Conservation (phyloP, 306 rosid genomes). For the Boehmeria nivea region DNA sequence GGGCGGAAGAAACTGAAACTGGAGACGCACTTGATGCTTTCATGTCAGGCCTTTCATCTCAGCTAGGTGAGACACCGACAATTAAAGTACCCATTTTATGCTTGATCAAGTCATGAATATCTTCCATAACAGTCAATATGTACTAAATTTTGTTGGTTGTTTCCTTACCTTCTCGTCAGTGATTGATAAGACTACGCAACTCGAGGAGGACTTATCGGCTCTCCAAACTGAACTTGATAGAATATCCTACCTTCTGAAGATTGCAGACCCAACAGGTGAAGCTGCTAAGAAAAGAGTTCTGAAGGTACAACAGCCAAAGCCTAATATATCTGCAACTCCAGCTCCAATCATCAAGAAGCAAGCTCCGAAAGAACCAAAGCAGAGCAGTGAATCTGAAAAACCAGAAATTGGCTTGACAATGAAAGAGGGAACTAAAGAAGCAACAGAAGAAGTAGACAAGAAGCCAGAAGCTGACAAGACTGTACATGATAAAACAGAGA, state of each 20-base stretch:
- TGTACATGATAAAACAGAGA: constrained; percentile 32
- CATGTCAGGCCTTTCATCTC: constrained; percentile 91
- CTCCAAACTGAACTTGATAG: constrained; percentile 86
- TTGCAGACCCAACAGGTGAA: constrained; percentile 94
- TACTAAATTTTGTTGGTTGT: constrained; percentile 15
- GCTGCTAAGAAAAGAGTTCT: constrained; percentile 76
- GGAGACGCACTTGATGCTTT: constrained; percentile 81
- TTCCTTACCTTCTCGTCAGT: constrained; percentile 54
- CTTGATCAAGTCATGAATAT: neutral
- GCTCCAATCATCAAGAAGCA: constrained; percentile 32
- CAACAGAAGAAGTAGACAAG: constrained; percentile 25
- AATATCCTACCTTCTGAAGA: constrained; percentile 69
- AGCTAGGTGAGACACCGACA: constrained; percentile 60
- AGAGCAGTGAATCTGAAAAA: constrained; percentile 31
- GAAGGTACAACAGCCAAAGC: constrained; percentile 42
- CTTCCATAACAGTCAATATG: neutral
- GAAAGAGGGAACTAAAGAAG: constrained; percentile 38
- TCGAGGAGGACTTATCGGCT: constrained; percentile 59
- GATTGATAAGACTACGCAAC: constrained; percentile 54
- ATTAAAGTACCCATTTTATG: neutral
- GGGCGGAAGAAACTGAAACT: constrained; percentile 36
- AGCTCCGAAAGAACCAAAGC: constrained; percentile 32
- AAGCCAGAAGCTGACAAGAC: constrained; percentile 29
- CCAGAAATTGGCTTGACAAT: constrained; percentile 22
- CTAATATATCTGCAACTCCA: constrained; percentile 33